phyloP scores from a whole-genome alignment of 352 stramenopile genomes.

The Achlya hypogyna region DNA sequence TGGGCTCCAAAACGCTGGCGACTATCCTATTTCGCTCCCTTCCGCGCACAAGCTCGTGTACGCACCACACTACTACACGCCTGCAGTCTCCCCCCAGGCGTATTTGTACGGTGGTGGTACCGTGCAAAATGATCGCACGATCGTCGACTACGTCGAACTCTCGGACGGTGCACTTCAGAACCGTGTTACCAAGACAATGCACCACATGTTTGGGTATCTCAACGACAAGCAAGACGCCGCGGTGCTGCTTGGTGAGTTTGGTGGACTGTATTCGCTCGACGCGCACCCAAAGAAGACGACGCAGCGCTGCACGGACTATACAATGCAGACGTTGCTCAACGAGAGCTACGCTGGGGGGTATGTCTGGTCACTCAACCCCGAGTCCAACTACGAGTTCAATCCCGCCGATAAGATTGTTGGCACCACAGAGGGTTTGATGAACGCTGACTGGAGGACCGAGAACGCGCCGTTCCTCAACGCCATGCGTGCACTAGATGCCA shows the following conservation, averaged over 20 bases:
- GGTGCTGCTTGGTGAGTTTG: slow-evolving; percentile 60
- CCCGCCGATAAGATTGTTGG: slow-evolving; percentile 45
- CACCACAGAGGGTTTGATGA: slow-evolving; percentile 54
- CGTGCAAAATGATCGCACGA: slow-evolving; percentile 22
- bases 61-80: slow-evolving; percentile 66
- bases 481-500: slow-evolving; percentile 39
- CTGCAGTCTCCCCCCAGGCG: slow-evolving; percentile 41
- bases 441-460: slow-evolving; percentile 56
- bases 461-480: slow-evolving; percentile 54
- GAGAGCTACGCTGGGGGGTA: slow-evolving; percentile 49
- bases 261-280: slow-evolving; percentile 53
- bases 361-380: slow-evolving; percentile 71
- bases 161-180: slow-evolving; percentile 35
- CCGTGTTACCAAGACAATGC: slow-evolving; percentile 56
- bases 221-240: slow-evolving; percentile 33
- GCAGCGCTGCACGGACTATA: slow-evolving; percentile 59
- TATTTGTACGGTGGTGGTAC: slow-evolving; percentile 50
- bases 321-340: slow-evolving; percentile 47
- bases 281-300: slow-evolving; percentile 43
- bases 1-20: slow-evolving; percentile 25
- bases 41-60: slow-evolving; percentile 51
- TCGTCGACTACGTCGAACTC: slow-evolving; percentile 44
- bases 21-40: slow-evolving; percentile 17
- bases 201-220: slow-evolving; percentile 68
- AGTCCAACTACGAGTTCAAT: slow-evolving; percentile 71